Percentiles rank a stretch among this genome's conserved stretches.
Evolutionary conservation across 768 basidiomycete genomes (phyloP).

Genomic region (Suillus cothurnatus): DNA sequence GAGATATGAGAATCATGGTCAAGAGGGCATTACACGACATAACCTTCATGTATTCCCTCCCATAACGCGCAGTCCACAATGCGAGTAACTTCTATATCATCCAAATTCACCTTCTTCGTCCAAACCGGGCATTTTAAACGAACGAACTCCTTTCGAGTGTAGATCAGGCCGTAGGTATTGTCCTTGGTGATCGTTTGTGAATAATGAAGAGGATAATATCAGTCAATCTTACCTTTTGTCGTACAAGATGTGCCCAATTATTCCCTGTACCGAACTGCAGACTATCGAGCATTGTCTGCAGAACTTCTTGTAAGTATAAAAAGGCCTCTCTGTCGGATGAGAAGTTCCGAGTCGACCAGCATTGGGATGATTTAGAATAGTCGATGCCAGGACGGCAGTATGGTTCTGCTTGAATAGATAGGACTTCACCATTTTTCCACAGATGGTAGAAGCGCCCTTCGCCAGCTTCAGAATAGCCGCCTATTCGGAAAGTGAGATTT

Average conservation of each 20-base stretch:
- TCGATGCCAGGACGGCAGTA: constrained; percentile 22
- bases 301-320: constrained; percentile 28
- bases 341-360: background rate
- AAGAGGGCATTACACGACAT: background rate
- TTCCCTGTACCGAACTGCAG: constrained; percentile 32
- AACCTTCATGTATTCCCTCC: constrained; percentile 34
- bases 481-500: constrained; percentile 23
- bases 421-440: constrained; percentile 34
- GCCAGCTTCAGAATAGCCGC: constrained; percentile 5
- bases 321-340: constrained; percentile 25
- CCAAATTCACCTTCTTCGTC: constrained; percentile 36
- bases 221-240: constrained; percentile 19
- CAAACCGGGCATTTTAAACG: constrained; percentile 26
- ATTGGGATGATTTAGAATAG: background rate
- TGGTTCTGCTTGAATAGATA: constrained; percentile 34
- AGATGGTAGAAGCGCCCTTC: constrained; percentile 28
- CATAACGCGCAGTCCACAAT: constrained; percentile 21
- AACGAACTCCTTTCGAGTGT: constrained; percentile 25
- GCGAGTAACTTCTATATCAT: constrained; percentile 35
- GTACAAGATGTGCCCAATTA: constrained; percentile 37
- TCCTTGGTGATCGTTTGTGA: constrained; percentile 10
- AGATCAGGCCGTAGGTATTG: constrained; percentile 27
- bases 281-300: constrained; percentile 36
- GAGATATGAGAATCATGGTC: background rate
- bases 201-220: background rate